phyloP scores from a whole-genome alignment of 2,329 filamentous ascomycete genomes.

The Lecanoromycetidae sp. region DNA sequence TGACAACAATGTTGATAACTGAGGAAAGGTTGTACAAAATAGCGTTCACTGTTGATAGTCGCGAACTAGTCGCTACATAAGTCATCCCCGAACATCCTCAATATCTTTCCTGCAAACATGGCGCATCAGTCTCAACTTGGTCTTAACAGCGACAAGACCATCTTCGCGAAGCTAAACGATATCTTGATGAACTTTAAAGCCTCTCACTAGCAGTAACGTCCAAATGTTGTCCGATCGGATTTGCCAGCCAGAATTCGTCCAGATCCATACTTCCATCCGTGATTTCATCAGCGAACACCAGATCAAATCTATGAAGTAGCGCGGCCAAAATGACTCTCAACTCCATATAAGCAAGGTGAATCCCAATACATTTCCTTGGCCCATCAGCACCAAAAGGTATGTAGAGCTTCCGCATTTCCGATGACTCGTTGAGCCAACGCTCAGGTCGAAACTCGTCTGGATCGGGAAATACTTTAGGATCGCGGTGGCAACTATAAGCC shows the following conservation, averaged over 20 bases:
- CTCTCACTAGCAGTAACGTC: no score
- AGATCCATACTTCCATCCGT: neutral
- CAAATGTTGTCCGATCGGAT: neutral
- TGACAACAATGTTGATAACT: no score
- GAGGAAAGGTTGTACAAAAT: no score
- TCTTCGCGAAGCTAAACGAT: no score
- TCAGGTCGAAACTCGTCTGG: constrained; percentile 4
- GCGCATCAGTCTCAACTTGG: no score
- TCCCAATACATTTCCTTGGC: neutral
- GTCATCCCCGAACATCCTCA: no score
- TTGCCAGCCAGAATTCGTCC: constrained; percentile 1
- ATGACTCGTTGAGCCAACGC: neutral
- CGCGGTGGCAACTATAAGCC: constrained; percentile 1
- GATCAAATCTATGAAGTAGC: neutral
- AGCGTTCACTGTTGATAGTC: no score
- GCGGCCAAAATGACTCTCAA: neutral
- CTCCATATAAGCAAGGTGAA: neutral
- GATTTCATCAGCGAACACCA: neutral
- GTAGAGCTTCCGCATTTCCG: neutral
- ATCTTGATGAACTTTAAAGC: no score
- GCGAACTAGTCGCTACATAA: no score
- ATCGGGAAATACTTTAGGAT: neutral
- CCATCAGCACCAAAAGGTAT: constrained; percentile 1
- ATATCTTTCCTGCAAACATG: no score
- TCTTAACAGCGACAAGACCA: no score